A percentile compares a stretch with the other conserved stretches of the same genome.
phyloP scores from a whole-genome alignment of 2,329 filamentous ascomycete species.

The Sporothrix pseudoabietina region DNA sequence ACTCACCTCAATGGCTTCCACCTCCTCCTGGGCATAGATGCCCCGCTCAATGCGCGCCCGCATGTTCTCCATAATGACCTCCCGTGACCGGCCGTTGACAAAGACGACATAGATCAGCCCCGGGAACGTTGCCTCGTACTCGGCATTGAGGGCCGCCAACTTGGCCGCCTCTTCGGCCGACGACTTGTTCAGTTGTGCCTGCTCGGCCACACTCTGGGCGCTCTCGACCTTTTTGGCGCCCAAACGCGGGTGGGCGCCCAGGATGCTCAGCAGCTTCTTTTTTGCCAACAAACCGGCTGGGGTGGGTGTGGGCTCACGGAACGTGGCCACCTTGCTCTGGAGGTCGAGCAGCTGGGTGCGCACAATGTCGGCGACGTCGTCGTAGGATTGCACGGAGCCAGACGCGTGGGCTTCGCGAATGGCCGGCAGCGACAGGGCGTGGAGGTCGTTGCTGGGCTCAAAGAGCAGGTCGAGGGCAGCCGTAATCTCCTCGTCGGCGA shows the following conservation, averaged over 20 bases:
- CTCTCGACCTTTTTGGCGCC: slow-evolving; percentile 83
- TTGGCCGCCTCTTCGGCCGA: slow-evolving; percentile 58
- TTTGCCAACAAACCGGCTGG: slow-evolving; percentile 47
- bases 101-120: slow-evolving; percentile 89
- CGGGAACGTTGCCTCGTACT: slow-evolving; percentile 80
- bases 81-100: slow-evolving; percentile 76
- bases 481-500: slow-evolving; percentile 58
- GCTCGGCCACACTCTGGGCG: slow-evolving; percentile 76
- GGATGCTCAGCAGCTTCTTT: slow-evolving; percentile 66
- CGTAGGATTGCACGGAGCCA: slow-evolving; percentile 65
- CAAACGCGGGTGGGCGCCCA: slow-evolving; percentile 80
- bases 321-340: slow-evolving; percentile 44
- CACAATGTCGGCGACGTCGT: slow-evolving; percentile 67
- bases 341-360: slow-evolving; percentile 64
- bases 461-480: slow-evolving; percentile 76
- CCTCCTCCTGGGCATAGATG: slow-evolving; percentile 67
- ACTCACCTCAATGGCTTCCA: slow-evolving; percentile 72
- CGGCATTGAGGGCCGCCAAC: slow-evolving; percentile 66
- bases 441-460: slow-evolving; percentile 76
- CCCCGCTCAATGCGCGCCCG: slow-evolving; percentile 68
- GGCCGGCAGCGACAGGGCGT: slow-evolving; percentile 68
- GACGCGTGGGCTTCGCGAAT: slow-evolving; percentile 55
- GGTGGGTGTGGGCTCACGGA: neutral
- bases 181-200: slow-evolving; percentile 68
- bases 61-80: slow-evolving; percentile 82